Percentiles rank a stretch among this genome's conserved stretches.
Evolutionary conservation across 2,329 filamentous ascomycete species (phyloP).

Genomic region (Alternaria metachromatica): DNA sequence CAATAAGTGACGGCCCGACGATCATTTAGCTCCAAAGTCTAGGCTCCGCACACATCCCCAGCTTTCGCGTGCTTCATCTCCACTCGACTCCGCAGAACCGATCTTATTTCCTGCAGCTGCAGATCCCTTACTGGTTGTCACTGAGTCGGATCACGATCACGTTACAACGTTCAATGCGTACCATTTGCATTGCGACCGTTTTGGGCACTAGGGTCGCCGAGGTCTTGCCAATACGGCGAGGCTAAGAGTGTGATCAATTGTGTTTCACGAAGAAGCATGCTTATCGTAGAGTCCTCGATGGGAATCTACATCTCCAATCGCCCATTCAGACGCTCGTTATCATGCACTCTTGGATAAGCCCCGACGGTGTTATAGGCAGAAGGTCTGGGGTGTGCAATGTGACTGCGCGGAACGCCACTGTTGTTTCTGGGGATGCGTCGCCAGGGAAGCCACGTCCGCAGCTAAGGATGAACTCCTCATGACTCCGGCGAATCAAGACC

Average conservation of each 20-base stretch:
- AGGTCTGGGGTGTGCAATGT: background rate
- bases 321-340: background rate
- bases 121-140: conserved; percentile 5
- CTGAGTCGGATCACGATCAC: background rate
- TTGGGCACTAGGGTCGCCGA: conserved; percentile 4
- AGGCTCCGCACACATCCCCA: conserved; percentile 31
- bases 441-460: conserved; percentile 19
- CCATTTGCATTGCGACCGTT: conserved; percentile 3
- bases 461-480: conserved; percentile 19
- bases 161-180: conserved; percentile 3
- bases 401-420: conserved; percentile 2
- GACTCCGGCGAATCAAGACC: conserved; percentile 10
- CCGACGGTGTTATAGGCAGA: background rate
- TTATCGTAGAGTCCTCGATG: background rate
- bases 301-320: background rate
- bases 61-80: conserved; percentile 27
- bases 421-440: background rate
- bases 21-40: conserved; percentile 25
- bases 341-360: background rate
- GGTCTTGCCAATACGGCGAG: background rate
- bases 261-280: background rate
- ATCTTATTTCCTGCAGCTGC: conserved; percentile 8
- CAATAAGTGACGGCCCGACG: conserved; percentile 28
- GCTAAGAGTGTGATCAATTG: background rate
- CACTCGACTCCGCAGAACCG: conserved; percentile 37